A percentile compares a stretch with the other conserved stretches of the same genome.
Conservation (phyloP, 2,329 filamentous ascomycete genomes). For the Alternaria angustiovoidea region DNA sequence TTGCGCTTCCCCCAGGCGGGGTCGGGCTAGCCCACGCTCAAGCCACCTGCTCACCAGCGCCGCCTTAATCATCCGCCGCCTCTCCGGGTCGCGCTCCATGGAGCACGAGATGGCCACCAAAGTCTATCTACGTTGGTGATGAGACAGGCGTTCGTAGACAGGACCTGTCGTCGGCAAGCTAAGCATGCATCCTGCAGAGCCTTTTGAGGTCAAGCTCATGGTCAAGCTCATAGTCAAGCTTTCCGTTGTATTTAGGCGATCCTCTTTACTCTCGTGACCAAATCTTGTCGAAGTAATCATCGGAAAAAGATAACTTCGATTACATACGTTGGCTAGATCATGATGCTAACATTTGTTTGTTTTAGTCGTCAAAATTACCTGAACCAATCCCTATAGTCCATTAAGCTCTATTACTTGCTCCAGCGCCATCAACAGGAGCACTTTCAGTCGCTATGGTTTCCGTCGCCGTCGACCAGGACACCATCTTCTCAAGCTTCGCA, state of each 20-base stretch:
- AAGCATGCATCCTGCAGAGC: neutral
- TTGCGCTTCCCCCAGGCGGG: constrained; percentile 7
- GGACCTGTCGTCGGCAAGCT: neutral
- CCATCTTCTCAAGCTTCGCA: constrained; percentile 61
- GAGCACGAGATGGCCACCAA: neutral
- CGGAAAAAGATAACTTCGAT: neutral
- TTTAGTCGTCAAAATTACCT: neutral
- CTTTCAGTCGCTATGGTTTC: neutral
- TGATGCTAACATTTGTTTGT: neutral
- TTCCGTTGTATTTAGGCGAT: neutral
- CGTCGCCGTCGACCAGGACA: constrained; percentile 39
- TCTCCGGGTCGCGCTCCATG: neutral
- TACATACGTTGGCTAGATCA: neutral
- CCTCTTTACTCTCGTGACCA: neutral
- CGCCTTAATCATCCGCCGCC: neutral
- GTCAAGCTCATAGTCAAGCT: neutral
- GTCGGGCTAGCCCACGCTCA: constrained; percentile 8
- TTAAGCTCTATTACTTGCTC: neutral
- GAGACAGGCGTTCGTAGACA: neutral
- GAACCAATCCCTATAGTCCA: neutral
- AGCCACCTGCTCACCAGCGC: constrained; percentile 6
- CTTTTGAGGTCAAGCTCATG: neutral
- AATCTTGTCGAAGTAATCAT: neutral
- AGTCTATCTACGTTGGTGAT: neutral
- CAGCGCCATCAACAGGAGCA: neutral